Evolutionary conservation across 768 basidiomycete species (phyloP).

Genomic region (Nidularia pulvinata): DNA sequence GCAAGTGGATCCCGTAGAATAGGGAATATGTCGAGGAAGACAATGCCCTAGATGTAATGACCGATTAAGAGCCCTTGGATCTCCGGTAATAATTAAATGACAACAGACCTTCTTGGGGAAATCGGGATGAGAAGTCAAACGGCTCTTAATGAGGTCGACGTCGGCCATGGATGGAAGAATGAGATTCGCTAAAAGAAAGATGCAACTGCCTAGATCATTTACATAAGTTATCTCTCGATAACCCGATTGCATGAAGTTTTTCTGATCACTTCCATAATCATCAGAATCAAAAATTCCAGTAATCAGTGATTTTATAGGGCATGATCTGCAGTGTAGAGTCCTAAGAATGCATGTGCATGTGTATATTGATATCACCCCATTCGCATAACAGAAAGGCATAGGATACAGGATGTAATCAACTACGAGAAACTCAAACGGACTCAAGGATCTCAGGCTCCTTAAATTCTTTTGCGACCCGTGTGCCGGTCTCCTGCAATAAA

Average conservation of each 20-base stretch:
- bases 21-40: constrained; percentile 95
- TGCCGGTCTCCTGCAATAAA: constrained; percentile 81
- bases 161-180: constrained; percentile 58
- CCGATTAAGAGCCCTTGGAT: too few relatives aligned
- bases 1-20: constrained; percentile 83
- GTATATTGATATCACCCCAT: constrained; percentile 17
- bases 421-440: constrained; percentile 71
- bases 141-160: constrained; percentile 64
- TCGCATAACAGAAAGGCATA: constrained; percentile 20
- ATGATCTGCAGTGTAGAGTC: background rate
- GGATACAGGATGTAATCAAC: constrained; percentile 27
- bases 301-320: background rate
- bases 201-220: too few relatives aligned
- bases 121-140: constrained; percentile 64
- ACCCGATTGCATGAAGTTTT: background rate
- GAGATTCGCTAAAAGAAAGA: background rate
- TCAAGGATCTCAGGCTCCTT: constrained; percentile 96
- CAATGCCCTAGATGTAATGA: constrained; percentile 63
- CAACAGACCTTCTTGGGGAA: constrained; percentile 86
- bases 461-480: constrained; percentile 93
- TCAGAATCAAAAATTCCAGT: background rate
- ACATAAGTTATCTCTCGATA: too few relatives aligned
- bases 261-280: background rate
- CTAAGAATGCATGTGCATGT: constrained; percentile 14
- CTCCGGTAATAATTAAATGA: background rate